phyloP scores from a whole-genome alignment of 139 green algal genomes.

The Trebouxia sp. region DNA sequence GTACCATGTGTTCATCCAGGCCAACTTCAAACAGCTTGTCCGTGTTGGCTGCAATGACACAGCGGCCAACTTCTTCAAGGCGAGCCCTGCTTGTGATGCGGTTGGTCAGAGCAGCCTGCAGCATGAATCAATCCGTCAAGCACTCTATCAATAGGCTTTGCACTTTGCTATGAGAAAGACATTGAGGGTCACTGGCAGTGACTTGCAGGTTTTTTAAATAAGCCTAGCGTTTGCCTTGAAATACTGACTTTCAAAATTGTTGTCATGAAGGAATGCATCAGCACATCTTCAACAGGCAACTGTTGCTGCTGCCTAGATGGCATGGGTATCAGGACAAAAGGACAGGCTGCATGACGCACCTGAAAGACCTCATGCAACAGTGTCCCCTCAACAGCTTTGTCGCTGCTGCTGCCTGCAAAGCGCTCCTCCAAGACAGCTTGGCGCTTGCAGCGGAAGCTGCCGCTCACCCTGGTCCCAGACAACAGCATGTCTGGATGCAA shows the following conservation, averaged over 20 bases:
- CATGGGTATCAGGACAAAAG: too few species aligned
- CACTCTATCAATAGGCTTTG: too few species aligned
- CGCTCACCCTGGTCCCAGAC: slow-evolving; percentile 71
- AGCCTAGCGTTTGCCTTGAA: too few species aligned
- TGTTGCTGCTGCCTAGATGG: too few species aligned
- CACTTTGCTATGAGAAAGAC: too few species aligned
- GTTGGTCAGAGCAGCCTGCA: slow-evolving; percentile 36
- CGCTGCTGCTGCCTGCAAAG: slow-evolving; percentile 41
- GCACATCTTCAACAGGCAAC: neutral
- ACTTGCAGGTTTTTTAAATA: too few species aligned
- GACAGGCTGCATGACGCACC: slow-evolving; percentile 29
- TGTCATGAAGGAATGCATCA: too few species aligned
- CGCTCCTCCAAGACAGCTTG: slow-evolving; percentile 75
- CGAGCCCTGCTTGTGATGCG: slow-evolving; percentile 5
- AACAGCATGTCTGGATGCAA: slow-evolving; percentile 82
- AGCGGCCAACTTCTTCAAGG: slow-evolving; percentile 18
- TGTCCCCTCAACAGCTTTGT: slow-evolving; percentile 52
- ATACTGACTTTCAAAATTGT: too few species aligned
- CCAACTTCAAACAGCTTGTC: slow-evolving; percentile 67
- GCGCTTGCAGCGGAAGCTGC: slow-evolving; percentile 62
- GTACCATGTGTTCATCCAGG: slow-evolving; percentile 51
- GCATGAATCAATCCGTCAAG: slow-evolving; percentile 30
- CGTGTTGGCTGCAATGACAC: slow-evolving; percentile 41
- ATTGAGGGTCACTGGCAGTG: too few species aligned
- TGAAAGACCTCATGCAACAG: slow-evolving; percentile 71